Evolutionary conservation across 176 grass and related monocot species (phyloP), one percentile per base, ranked within the genome.

Genomic region (Avena eriantha): DNA sequence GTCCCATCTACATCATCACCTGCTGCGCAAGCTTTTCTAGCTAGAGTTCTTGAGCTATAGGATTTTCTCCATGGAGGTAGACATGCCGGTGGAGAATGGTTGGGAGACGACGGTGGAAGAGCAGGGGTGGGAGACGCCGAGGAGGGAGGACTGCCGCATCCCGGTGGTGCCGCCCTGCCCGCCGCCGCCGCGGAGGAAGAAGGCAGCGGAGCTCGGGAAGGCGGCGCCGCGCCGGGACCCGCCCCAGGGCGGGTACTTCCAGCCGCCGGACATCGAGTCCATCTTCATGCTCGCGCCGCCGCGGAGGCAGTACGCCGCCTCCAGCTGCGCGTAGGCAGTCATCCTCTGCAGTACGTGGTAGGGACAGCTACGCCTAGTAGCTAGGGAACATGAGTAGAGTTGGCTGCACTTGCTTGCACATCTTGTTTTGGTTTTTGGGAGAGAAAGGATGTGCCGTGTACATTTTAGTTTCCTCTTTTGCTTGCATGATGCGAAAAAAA

Each of bases 251-350:
- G 95, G 86, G 0, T 98, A 93, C 87, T 98, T 95, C 80, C 80
- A 95, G 70, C 93, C 91, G 80, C 93, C 93, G 53, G 95, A 98
- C 76, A 88, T 98, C 33, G 95, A 98, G 87, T 77, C 87, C 15
- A 66, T 98, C 16, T 95, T 98, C 88, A 22, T 76, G 77, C 73
- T 80, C 45, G 76, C 76, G 65, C 88, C 87, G 82, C 82, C 47
- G 57, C 82, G 89, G 68, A 80, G 85, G 78, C 87, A 87, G 12
- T 67, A 17, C 15, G 7, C 73, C 73, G 85, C 88, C 24, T 89
- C 85, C 43, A 86, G 24, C 60, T 88, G 68, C 76, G 89, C 81
- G 11, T 85, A 41, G 48, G 12, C 14, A 15, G 14, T 4, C 15
- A 22, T 21, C 56, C 10, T 10, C 0, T 18, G 12, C 65, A 29